These are phyloP conservation scores for Umbelopsis vinacea DNA, from an alignment of 192 early-diverging fungal genomes.

Conservation along the genomic window DNA sequence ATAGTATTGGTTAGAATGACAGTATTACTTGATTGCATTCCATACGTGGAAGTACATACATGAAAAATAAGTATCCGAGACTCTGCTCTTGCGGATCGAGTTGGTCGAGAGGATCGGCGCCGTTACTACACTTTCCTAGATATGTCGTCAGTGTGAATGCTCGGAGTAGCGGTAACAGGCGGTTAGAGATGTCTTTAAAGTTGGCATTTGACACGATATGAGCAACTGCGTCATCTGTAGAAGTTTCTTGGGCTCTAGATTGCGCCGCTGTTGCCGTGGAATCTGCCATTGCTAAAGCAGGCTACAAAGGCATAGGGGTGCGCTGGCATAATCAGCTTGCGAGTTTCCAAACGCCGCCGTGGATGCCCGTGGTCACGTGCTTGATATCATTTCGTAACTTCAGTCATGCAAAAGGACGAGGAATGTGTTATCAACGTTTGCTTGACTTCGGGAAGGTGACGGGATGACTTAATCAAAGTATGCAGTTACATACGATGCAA, in stretches of 20 bases:
- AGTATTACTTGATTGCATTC: not conserved
- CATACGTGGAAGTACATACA: conserved; percentile 40
- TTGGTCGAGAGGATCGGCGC: conserved; percentile 44
- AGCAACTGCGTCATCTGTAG: not conserved
- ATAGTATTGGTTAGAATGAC: not conserved
- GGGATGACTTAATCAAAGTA: too few species aligned
- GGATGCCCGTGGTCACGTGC: too few species aligned
- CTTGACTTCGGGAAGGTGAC: too few species aligned
- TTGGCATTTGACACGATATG: not conserved
- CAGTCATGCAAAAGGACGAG: too few species aligned
- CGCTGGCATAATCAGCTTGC: too few species aligned
- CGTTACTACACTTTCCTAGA: not conserved
- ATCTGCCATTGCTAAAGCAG: too few species aligned
- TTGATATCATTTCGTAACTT: too few species aligned
- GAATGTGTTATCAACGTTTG: too few species aligned
- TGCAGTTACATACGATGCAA: too few species aligned
- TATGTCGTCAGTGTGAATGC: not conserved
- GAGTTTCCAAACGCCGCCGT: too few species aligned
- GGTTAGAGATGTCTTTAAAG: conserved; percentile 1
- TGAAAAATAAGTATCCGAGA: conserved; percentile 54
- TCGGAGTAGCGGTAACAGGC: conserved; percentile 3
- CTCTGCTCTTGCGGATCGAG: conserved; percentile 45
- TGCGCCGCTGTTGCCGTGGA: not conserved
- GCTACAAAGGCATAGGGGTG: too few species aligned
- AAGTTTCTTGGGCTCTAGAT: not conserved